Percentiles rank a stretch among this genome's conserved stretches.
Evolutionary conservation across 2,329 filamentous ascomycete genomes (phyloP).

Genomic region (Colletotrichum eremochloae): DNA sequence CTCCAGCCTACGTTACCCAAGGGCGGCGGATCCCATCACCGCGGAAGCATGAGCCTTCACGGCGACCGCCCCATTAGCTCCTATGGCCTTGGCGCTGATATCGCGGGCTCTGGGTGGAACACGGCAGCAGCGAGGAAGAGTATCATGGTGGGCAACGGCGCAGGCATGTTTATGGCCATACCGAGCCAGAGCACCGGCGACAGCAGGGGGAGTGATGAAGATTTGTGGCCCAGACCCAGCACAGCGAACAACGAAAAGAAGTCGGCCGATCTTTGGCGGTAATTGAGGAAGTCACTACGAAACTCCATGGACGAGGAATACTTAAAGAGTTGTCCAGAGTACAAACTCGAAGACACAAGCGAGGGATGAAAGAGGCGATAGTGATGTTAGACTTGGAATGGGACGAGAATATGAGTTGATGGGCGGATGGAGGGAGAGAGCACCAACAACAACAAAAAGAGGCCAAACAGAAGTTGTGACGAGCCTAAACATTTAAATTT

Average conservation of each 20-base stretch:
- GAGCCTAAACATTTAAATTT: not conserved
- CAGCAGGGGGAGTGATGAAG: conserved; percentile 47
- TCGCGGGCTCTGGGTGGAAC: conserved; percentile 64
- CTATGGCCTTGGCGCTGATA: conserved; percentile 69
- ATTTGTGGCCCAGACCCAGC: conserved; percentile 50
- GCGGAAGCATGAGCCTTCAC: conserved; percentile 40
- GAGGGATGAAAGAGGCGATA: conserved; percentile 4
- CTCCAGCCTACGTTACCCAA: conserved; percentile 53
- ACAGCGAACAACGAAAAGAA: conserved; percentile 41
- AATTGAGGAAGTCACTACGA: not conserved
- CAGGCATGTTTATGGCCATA: conserved; percentile 67
- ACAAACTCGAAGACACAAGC: not conserved
- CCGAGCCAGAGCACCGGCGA: conserved; percentile 51
- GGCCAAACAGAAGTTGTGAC: not conserved
- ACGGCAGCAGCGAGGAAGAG: conserved; percentile 66
- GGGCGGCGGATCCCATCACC: conserved; percentile 35
- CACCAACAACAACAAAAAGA: not conserved
- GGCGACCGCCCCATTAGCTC: conserved; percentile 64
- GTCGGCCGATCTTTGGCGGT: conserved; percentile 37
- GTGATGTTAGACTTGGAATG: conserved; percentile 9
- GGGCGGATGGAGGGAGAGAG: not conserved
- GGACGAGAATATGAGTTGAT: not conserved
- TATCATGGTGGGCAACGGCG: conserved; percentile 65
- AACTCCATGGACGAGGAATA: not conserved
- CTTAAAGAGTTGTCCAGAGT: not conserved